These are phyloP conservation scores for Kodamaea hsintzibuensis DNA, from an alignment of 805 yeast genomes.

Conservation along the genomic window DNA sequence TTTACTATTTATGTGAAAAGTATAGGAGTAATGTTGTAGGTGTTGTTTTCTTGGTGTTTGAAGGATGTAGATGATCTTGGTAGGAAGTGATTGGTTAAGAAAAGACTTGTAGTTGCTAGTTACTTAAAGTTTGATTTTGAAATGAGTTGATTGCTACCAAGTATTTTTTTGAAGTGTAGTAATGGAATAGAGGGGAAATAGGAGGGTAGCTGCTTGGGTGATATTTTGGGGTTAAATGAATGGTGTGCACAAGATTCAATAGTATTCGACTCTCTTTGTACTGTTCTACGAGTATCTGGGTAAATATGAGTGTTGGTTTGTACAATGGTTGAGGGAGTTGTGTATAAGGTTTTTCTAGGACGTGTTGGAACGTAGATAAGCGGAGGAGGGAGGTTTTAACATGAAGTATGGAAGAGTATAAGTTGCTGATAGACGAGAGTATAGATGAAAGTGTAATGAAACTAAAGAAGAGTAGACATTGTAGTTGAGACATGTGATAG, in stretches of 20 bases:
- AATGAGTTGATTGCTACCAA: background rate
- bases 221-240: background rate
- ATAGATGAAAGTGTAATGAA: too few species aligned
- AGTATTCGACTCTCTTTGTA: background rate
- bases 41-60: background rate
- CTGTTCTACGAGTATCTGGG: background rate
- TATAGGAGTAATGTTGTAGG: background rate
- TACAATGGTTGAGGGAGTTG: background rate
- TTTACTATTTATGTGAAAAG: background rate
- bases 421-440: too few species aligned
- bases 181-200: background rate
- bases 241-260: background rate
- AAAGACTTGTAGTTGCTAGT: background rate
- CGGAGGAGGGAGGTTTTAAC: too few species aligned
- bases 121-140: background rate
- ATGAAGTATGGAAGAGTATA: too few species aligned
- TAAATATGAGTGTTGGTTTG: background rate
- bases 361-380: too few species aligned
- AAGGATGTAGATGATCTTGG: background rate
- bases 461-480: too few species aligned
- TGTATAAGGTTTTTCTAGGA: too few species aligned
- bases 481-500: too few species aligned
- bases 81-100: background rate
- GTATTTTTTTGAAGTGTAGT: background rate
- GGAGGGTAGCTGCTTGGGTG: background rate